Evolutionary conservation across 176 grass and related monocot species (phyloP), one percentile per base, ranked within the genome.

Genomic region (Musa itinerans): DNA sequence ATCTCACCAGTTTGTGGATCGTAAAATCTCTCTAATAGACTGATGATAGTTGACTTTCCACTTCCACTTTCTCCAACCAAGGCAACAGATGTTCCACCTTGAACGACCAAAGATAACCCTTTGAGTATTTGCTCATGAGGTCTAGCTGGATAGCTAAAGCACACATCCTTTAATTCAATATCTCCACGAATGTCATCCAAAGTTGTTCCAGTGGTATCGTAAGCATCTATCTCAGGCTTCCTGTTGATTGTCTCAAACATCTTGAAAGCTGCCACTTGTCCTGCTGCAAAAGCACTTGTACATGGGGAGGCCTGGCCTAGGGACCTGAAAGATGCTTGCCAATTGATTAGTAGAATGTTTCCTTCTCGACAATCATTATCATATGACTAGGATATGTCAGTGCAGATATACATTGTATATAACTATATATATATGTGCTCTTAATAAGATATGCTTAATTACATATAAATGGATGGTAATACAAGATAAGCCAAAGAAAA

Each of bases 1-100:
- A 96, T 69, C 54, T 92, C 89, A 75, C 89, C 92, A 65, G 87
- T 83, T 16, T 92, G 85, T 20, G 92, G 87, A 83, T 96, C 92
- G 64, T 96, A 96, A 58, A 96, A 96, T 73, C 89, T 83, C 78
- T 96, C 78, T 19, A 89, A 83, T 67, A 96, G 81, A 78, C 81
- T 92, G 59, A 96, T 92, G 10, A 96, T 78, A 27, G 92, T 92
- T 74, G 92, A 92, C 78, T 96, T 96, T 13, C 92, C 92, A 73
- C 89, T 92, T 82, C 92, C 92, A 78, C 92, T 96, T 72, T 92
- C 92, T 79, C 89, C 92, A 49, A 96, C 92, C 67, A 96, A 89
- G 77, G 92, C 88, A 84, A 92, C 85, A 80, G 89, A 92, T 11
- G 71, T 90, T 66, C 93, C 87, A n/a, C 76, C 90, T 19, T 85